Evolutionary conservation across 2,329 filamentous ascomycete genomes (phyloP), one percentile per base, ranked within the genome.

Genomic region (Xylariaceae sp.): DNA sequence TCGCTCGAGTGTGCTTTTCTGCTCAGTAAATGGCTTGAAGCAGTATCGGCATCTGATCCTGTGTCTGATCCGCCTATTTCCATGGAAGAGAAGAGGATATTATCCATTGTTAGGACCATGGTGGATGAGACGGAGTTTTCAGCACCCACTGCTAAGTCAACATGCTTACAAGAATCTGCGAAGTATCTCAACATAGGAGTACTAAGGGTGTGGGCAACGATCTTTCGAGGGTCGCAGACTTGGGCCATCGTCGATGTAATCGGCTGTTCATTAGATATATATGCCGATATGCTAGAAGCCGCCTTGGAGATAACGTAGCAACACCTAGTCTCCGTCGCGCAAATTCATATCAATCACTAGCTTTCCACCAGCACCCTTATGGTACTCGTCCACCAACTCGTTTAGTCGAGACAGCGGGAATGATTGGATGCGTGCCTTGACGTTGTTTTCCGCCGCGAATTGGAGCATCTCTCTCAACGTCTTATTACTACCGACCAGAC

Each of bases 1-100:
- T 74, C 69, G 44, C 55, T 77, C 13, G 73, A 76, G 49, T 77
- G 73, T 41, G 73, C 74, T 1, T 51, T 73, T 2, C 45, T 73
- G 4, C 55, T 73, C 1, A 65, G 60, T 34, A 65, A 69, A 42
- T 74, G 70, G 71, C 58, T 67, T 2, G 52, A 47, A 17, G 49
- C 38, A 28, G 36, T 55, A 16, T 52, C 43, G 15, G 18, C 17
- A 12, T 30, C 47, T 15, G 42, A 51, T 15, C 36, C 16, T 26
- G 30, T 40, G 4, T 39, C 22, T 13, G 50, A 50, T 3, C 19
- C 37, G 16, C 39, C 17, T 3, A 45, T 57, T 15, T 38, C 42
- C 9, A 29, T 19, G 12, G 48, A 52, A 9, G 54, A 59, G 47
- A 47, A 41, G 24, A 50, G 40, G 31, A 48, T 59, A 30, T 33